phyloP scores from a whole-genome alignment of 2,329 filamentous ascomycete genomes.

The Penicillium sp. region DNA sequence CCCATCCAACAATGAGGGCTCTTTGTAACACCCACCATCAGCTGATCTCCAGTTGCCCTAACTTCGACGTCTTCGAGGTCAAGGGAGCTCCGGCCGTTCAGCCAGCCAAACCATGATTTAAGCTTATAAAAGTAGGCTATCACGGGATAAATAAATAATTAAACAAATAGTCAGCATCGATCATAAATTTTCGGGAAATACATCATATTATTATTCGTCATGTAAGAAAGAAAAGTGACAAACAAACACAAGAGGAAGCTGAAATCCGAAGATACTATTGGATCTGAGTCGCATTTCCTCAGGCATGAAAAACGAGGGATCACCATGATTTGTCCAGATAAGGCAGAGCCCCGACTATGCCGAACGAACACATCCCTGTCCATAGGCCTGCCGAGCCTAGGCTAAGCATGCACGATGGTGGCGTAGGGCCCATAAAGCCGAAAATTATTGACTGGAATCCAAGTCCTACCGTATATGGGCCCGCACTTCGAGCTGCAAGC shows the following conservation, averaged over 20 bases:
- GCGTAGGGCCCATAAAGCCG: background rate
- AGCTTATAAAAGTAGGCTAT: background rate
- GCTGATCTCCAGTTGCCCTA: background rate
- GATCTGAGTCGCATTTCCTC: background rate
- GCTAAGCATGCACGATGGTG: background rate
- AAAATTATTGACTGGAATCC: constrained; percentile 1
- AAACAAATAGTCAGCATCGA: background rate
- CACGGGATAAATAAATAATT: background rate
- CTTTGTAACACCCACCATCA: background rate
- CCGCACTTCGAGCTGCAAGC: background rate
- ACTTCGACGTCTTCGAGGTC: background rate
- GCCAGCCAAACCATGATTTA: constrained; percentile 8
- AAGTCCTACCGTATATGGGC: background rate
- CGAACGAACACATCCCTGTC: background rate
- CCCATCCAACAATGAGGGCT: background rate
- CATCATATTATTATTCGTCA: background rate
- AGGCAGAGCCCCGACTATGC: constrained; percentile 5
- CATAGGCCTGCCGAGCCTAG: background rate
- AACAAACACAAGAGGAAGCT: background rate
- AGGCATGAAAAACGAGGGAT: background rate
- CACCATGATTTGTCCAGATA: constrained; percentile 1
- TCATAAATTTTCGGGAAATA: background rate
- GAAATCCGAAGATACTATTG: background rate
- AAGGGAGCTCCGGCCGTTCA: background rate
- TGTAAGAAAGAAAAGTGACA: background rate